Conservation (phyloP, 2,329 filamentous ascomycete species). For the Cephalotrichum gorgonifer region DNA sequence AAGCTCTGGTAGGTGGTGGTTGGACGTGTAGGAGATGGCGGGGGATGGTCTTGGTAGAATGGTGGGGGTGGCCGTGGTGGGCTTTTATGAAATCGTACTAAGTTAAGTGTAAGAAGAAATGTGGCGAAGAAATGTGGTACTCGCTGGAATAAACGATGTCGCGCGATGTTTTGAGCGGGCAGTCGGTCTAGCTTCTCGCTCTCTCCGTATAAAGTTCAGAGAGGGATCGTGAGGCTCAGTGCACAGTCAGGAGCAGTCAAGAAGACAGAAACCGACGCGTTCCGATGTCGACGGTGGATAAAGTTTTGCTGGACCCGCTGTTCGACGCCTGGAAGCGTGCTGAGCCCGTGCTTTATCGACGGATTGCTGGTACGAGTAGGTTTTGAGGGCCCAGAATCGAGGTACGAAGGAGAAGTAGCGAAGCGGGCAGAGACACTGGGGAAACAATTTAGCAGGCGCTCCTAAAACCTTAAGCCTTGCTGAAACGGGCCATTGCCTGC, state of each 20-base stretch:
- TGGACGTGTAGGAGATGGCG: neutral
- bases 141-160: neutral
- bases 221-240: neutral
- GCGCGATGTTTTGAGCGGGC: neutral
- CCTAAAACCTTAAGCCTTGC: neutral
- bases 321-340: neutral
- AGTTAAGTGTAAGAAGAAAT: neutral
- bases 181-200: neutral
- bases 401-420: neutral
- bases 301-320: too few relatives aligned
- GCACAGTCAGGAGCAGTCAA: neutral
- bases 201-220: neutral
- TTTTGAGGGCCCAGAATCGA: neutral
- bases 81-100: neutral
- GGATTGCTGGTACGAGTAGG: neutral
- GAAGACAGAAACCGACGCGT: neutral
- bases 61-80: constrained; percentile 1
- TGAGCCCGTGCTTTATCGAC: neutral
- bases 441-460: neutral
- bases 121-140: neutral
- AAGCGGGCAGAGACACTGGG: neutral
- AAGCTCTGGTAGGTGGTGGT: neutral
- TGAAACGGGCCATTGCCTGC: neutral
- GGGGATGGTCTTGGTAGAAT: neutral
- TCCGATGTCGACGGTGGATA: too few relatives aligned